Evolutionary conservation across 2,329 filamentous ascomycete genomes (phyloP).

Genomic region (Rutstroemia sp.): DNA sequence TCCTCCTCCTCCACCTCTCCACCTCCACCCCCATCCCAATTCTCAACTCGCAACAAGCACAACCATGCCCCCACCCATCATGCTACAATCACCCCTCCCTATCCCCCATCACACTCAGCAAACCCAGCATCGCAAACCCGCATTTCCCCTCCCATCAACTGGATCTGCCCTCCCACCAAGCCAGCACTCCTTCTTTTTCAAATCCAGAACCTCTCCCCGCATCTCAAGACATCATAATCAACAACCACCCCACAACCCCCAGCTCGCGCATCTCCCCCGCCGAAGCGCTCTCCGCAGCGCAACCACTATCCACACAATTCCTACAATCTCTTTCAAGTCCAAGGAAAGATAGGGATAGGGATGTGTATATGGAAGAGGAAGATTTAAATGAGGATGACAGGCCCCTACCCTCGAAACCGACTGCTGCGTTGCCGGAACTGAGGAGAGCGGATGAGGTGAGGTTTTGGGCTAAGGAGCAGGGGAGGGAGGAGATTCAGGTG

Average conservation of each 20-base stretch:
- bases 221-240: not conserved
- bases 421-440: constrained; percentile 17
- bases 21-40: constrained; percentile 11
- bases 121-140: constrained; percentile 10
- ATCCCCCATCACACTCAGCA: not conserved
- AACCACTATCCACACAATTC: constrained; percentile 19
- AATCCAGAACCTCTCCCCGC: not conserved
- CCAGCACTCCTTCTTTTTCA: not conserved
- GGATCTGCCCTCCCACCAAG: constrained; percentile 22
- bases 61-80: no score
- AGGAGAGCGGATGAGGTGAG: constrained; percentile 18
- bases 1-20: constrained; percentile 15
- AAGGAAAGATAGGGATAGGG: not conserved
- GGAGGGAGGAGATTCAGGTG: not conserved
- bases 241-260: constrained; percentile 22
- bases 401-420: constrained; percentile 18
- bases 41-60: not conserved
- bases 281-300: constrained; percentile 17
- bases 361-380: not conserved
- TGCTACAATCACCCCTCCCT: no score
- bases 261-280: constrained; percentile 15
- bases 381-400: no score
- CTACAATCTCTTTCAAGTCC: constrained; percentile 19
- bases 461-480: constrained; percentile 17
- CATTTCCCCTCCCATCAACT: constrained; percentile 24